These are phyloP conservation scores for Lipomyces spencermartinsiae DNA, from an alignment of 805 yeast genomes.

Conservation along the genomic window DNA sequence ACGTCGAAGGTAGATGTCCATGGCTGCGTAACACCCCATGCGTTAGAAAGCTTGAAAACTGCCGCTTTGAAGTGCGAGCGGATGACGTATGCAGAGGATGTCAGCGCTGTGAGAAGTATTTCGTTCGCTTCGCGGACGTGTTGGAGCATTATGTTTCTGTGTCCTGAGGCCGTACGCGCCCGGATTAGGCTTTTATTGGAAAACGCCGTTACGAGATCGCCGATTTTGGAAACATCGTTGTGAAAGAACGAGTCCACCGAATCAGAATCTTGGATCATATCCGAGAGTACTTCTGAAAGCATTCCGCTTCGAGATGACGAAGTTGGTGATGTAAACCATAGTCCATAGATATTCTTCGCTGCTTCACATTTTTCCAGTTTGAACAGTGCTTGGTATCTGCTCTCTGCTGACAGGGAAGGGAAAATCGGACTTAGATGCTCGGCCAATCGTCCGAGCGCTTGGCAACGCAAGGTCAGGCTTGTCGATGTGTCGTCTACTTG, in stretches of 20 bases:
- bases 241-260: conserved; percentile 30
- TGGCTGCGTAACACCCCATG: conserved; percentile 36
- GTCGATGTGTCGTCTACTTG: conserved; percentile 25
- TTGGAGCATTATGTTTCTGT: conserved; percentile 12
- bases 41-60: conserved; percentile 31
- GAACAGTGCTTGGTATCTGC: conserved; percentile 51
- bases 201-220: conserved; percentile 25
- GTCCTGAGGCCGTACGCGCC: conserved; percentile 23
- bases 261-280: conserved; percentile 11
- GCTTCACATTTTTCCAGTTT: conserved; percentile 55
- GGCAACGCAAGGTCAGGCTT: conserved; percentile 54
- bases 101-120: conserved; percentile 22
- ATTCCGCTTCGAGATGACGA: conserved; percentile 6
- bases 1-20: conserved; percentile 44
- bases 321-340: conserved; percentile 8
- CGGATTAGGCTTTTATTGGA: conserved; percentile 25
- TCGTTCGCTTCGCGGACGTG: conserved; percentile 29
- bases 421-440: conserved; percentile 53
- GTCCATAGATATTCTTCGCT: conserved; percentile 54
- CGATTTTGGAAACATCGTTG: conserved; percentile 21
- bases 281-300: conserved; percentile 20
- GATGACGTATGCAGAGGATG: conserved; percentile 30
- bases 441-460: conserved; percentile 54
- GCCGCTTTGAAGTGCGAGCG: conserved; percentile 15
- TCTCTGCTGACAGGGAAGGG: conserved; percentile 46